These are phyloP conservation scores for Beauveria brongniartii DNA, from an alignment of 2,329 filamentous ascomycete species.

Conservation along the genomic window DNA sequence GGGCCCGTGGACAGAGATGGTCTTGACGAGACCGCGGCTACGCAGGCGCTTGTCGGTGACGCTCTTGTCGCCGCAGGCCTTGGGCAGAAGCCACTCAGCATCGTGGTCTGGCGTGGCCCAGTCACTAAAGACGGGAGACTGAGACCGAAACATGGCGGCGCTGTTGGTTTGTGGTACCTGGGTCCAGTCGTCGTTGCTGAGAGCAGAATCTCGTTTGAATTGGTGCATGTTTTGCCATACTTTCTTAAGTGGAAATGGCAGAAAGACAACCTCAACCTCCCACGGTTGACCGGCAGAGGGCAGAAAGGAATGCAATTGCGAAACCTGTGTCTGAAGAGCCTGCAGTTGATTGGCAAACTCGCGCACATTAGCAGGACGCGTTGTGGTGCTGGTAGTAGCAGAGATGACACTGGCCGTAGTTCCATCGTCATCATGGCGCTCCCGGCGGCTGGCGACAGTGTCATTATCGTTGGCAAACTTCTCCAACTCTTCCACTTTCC, in stretches of 20 bases:
- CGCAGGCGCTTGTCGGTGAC: conserved; percentile 62
- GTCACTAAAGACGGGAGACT: conserved; percentile 39
- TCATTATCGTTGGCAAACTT: conserved; percentile 41
- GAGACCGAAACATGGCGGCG: conserved; percentile 33
- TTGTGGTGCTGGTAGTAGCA: conserved; percentile 34
- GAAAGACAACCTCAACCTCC: conserved; percentile 67
- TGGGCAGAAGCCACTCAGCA: conserved; percentile 58
- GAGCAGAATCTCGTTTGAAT: conserved; percentile 33
- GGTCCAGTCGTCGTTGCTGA: conserved; percentile 44
- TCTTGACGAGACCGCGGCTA: conserved; percentile 64
- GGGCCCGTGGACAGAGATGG: conserved; percentile 50
- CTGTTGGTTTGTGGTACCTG: conserved; percentile 43
- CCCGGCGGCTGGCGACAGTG: conserved; percentile 30
- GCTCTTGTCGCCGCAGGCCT: conserved; percentile 56
- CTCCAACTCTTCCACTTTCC: conserved; percentile 51
- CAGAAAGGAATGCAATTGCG: conserved; percentile 49
- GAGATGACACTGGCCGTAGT: conserved; percentile 39
- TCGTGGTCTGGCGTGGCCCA: conserved; percentile 37
- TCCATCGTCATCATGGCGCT: conserved; percentile 33
- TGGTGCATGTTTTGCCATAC: conserved; percentile 45
- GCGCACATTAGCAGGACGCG: conserved; percentile 31
- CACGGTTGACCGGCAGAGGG: conserved; percentile 59
- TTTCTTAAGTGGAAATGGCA: conserved; percentile 58
- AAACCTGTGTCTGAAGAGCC: conserved; percentile 40
- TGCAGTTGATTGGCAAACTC: conserved; percentile 45